Base-by-base conservation (phyloP, 768 basidiomycete genomes). In the Lentinula sp. region DNA sequence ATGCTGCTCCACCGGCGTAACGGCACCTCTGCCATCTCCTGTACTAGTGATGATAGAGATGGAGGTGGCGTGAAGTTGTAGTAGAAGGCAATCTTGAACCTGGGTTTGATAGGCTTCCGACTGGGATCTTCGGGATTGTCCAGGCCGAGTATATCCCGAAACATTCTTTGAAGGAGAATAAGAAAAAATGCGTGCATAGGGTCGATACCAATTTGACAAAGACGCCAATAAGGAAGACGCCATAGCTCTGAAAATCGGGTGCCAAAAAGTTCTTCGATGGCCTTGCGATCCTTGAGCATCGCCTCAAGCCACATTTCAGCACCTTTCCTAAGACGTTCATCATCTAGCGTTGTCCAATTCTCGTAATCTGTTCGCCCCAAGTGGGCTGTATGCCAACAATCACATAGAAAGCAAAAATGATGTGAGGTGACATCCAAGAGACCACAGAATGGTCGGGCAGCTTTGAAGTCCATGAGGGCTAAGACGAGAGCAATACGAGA, bases 151-250 rank as follows among this genome's bases (percentile, higher is more conserved):
- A 37, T 4, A 35, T 35, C 54, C 10, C 54, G 54, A 37, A 56
- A 56, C n/a, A 56, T 37, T 12, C 20, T 56, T 23, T 56, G 54
- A n/a, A 15, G 37, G 12, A 56, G 12, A 13, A 32, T 6, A 12
- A 37, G 54, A 39, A 56, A 56, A n/a, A 56, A 6, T 36, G 54
- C 70, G 57, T 78, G 77, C 76, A 77, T 77, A 2, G 65, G 57
- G 60, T 78, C 76, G 45, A 77, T 61, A 12, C 68, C 61, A 61
- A 66, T 71, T 1, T 58, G 54, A 12, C 66, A 65, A 2, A 72
- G 73, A 53, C 76, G 67, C 74, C 74, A 79, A 61, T 78, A 78
- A 68, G 65, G 6, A 68, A 67, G 28, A 28, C 28, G 28, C 28
- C 28, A 28, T 28, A 28, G 28, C 28, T 28, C 28, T 28, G 28